A percentile compares a stretch with the other conserved stretches of the same genome.
Evolutionary conservation across 2,329 filamentous ascomycete genomes (phyloP).

Genomic region (Talaromyces funiculosus): DNA sequence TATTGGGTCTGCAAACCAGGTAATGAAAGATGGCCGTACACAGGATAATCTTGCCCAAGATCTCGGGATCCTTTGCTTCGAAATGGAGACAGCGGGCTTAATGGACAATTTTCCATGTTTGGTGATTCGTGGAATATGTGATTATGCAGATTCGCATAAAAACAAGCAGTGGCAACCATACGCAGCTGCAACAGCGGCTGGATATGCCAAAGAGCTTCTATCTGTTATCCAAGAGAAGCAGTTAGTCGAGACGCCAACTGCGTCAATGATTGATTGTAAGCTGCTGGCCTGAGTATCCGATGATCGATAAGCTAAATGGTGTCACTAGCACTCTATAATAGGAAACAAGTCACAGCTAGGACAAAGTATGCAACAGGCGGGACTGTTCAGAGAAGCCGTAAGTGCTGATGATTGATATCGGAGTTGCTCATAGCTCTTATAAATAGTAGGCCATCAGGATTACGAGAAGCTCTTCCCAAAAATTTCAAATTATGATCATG

Average conservation of each 20-base stretch:
- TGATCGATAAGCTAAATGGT: not conserved
- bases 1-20: not conserved
- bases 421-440: not conserved
- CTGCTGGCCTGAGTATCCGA: not conserved
- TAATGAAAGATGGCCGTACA: not conserved
- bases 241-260: not conserved
- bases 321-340: not conserved
- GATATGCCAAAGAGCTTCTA: not conserved
- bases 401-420: not conserved
- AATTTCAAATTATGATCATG: slow-evolving; percentile 19
- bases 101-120: not conserved
- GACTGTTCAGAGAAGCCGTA: not conserved
- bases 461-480: slow-evolving; percentile 10
- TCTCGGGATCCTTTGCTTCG: not conserved
- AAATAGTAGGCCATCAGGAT: slow-evolving; percentile 4
- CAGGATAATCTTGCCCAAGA: not conserved
- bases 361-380: not conserved
- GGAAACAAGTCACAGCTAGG: not conserved
- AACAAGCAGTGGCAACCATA: not conserved
- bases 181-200: not conserved
- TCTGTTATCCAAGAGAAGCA: not conserved
- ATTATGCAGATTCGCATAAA: not conserved
- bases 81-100: not conserved
- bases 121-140: not conserved
- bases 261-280: not conserved